A percentile compares a stretch with the other conserved stretches of the same genome.
phyloP scores from a whole-genome alignment of 768 basidiomycete species.

The Tulasnella calospora region DNA sequence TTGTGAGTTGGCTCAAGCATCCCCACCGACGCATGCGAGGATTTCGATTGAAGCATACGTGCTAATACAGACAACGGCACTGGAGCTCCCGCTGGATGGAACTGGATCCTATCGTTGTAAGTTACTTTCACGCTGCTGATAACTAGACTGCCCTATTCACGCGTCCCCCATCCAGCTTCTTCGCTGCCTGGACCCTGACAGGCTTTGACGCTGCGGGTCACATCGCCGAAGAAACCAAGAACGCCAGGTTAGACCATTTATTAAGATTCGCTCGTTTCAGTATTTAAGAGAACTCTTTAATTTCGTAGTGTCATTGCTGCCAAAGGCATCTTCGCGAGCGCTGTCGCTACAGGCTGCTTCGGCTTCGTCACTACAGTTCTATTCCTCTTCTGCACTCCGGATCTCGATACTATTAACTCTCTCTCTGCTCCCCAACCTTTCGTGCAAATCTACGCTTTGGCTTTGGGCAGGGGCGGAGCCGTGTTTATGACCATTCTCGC shows the following conservation, averaged over 20 bases:
- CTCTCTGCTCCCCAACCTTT: conserved; percentile 86
- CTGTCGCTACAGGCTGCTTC: conserved; percentile 70
- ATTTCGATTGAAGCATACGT: not conserved
- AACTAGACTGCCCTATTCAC: not conserved
- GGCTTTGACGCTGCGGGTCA: conserved; percentile 90
- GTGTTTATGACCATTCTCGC: conserved; percentile 87
- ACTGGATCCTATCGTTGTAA: conserved; percentile 84
- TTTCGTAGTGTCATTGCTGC: conserved; percentile 64
- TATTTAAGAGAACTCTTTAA: conserved; percentile 9
- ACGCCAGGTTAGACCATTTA: conserved; percentile 49
- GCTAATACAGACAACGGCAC: conserved; percentile 1
- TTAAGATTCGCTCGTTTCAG: not conserved
- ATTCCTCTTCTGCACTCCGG: conserved; percentile 80
- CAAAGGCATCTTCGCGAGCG: conserved; percentile 74
- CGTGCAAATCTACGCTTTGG: conserved; percentile 78
- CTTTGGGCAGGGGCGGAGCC: conserved; percentile 71
- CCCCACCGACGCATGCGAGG: no score
- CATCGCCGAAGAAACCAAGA: conserved; percentile 83
- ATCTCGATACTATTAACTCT: conserved; percentile 66
- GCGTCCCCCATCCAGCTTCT: conserved; percentile 49
- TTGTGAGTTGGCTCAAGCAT: conserved; percentile 44
- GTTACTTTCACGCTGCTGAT: conserved; percentile 30
- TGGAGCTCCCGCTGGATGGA: conserved; percentile 84
- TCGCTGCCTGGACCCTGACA: conserved; percentile 80
- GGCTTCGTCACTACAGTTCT: conserved; percentile 74